Evolutionary conservation across 2,329 filamentous ascomycete genomes (phyloP).

Genomic region (Chaetomiaceae sp.): DNA sequence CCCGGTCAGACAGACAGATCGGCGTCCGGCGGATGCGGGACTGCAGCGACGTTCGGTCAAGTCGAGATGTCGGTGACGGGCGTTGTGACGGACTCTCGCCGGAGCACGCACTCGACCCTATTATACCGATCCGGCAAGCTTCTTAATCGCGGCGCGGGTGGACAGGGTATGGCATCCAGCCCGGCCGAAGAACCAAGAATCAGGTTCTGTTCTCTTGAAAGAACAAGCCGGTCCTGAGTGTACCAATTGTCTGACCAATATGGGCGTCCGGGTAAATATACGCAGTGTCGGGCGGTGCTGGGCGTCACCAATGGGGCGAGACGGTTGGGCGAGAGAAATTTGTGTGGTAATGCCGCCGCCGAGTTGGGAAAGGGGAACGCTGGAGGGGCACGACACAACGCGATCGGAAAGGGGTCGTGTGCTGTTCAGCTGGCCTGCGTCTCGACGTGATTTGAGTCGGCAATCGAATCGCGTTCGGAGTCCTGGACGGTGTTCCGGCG

Average conservation of each 20-base stretch:
- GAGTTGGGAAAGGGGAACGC: conserved; percentile 12
- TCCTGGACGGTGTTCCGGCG: too few species aligned
- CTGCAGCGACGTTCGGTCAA: background rate
- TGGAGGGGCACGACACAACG: background rate
- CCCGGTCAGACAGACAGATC: conserved; percentile 24
- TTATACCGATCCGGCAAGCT: conserved; percentile 1
- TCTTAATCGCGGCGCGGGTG: background rate
- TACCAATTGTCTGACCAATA: conserved; percentile 23
- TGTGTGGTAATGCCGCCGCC: conserved; percentile 26
- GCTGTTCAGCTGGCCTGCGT: conserved; percentile 1
- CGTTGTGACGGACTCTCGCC: background rate
- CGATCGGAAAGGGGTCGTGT: background rate
- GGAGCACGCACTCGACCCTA: background rate
- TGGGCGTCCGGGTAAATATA: conserved; percentile 31
- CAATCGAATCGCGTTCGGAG: too few species aligned
- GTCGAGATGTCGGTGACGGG: conserved; percentile 7
- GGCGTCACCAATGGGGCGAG: conserved; percentile 24
- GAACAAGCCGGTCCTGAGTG: background rate
- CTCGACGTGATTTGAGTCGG: background rate
- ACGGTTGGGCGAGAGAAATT: conserved; percentile 19
- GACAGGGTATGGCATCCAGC: background rate
- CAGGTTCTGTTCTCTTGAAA: background rate
- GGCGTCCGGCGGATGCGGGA: conserved; percentile 8
- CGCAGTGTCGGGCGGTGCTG: conserved; percentile 17
- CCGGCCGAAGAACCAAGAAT: background rate